These are phyloP conservation scores for Trichoderma sp. DNA, from an alignment of 2,329 filamentous ascomycete species.

Conservation along the genomic window DNA sequence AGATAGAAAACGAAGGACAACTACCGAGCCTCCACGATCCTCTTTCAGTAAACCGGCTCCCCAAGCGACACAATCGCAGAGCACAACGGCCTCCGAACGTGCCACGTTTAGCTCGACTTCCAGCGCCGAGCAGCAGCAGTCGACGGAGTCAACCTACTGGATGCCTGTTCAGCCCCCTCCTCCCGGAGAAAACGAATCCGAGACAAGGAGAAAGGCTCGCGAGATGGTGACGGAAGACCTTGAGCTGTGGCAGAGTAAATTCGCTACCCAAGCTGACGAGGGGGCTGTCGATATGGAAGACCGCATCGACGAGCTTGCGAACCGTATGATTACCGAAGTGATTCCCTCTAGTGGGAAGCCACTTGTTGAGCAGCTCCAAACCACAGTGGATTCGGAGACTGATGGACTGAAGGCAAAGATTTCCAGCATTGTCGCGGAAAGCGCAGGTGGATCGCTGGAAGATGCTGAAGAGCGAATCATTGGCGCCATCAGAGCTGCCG, in stretches of 20 bases:
- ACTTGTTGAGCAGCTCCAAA: slow-evolving; percentile 68
- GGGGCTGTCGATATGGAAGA: slow-evolving; percentile 73
- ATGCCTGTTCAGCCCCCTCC: slow-evolving; percentile 49
- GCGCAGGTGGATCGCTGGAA: slow-evolving; percentile 47
- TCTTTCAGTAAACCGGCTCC: slow-evolving; percentile 41
- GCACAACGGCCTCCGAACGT: slow-evolving; percentile 29
- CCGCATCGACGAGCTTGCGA: slow-evolving; percentile 60
- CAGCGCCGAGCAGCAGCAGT: slow-evolving; percentile 35
- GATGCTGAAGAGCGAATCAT: slow-evolving; percentile 48
- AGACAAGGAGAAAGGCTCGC: slow-evolving; percentile 59
- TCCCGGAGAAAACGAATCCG: slow-evolving; percentile 51
- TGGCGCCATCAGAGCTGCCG: slow-evolving; percentile 63
- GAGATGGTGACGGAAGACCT: slow-evolving; percentile 77
- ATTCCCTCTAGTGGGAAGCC: slow-evolving; percentile 66
- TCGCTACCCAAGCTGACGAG: slow-evolving; percentile 80
- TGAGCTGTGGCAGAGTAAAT: slow-evolving; percentile 83
- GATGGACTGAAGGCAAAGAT: slow-evolving; percentile 68
- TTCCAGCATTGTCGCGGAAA: slow-evolving; percentile 58
- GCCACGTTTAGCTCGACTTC: slow-evolving; percentile 24
- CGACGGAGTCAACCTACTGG: slow-evolving; percentile 32
- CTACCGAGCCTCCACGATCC: slow-evolving; percentile 34
- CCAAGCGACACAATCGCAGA: slow-evolving; percentile 40
- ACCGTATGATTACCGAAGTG: slow-evolving; percentile 61
- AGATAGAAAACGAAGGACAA: slow-evolving; percentile 26
- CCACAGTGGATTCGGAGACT: slow-evolving; percentile 65